Conservation (phyloP, 2,329 filamentous ascomycete species). For the Colletotrichum sp. region DNA sequence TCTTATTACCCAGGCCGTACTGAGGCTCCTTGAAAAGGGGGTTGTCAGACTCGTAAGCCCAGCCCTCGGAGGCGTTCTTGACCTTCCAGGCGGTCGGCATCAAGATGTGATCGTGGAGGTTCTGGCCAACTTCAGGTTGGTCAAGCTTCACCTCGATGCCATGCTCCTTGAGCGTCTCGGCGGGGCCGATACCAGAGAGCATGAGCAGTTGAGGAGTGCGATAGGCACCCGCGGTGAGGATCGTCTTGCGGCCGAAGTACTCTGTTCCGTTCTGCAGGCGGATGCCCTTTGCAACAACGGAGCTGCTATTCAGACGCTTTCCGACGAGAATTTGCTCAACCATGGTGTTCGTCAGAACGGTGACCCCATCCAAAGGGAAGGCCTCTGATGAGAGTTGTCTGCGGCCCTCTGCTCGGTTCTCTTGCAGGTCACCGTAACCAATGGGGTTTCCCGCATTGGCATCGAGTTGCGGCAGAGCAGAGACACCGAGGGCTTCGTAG, state of each 20-base stretch:
- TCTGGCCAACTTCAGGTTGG: constrained; percentile 53
- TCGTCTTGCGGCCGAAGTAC: constrained; percentile 33
- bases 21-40: constrained; percentile 37
- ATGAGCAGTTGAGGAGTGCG: constrained; percentile 56
- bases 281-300: constrained; percentile 25
- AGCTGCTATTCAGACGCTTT: background rate
- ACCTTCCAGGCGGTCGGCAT: constrained; percentile 33
- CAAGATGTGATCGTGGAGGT: constrained; percentile 56
- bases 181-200: constrained; percentile 55
- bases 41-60: constrained; percentile 30
- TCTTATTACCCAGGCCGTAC: constrained; percentile 37
- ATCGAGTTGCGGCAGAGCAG: constrained; percentile 26
- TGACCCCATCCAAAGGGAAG: constrained; percentile 28
- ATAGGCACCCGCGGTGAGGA: constrained; percentile 52
- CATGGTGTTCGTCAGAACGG: constrained; percentile 25
- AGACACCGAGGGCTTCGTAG: constrained; percentile 44
- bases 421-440: constrained; percentile 34
- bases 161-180: constrained; percentile 41
- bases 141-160: constrained; percentile 45
- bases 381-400: constrained; percentile 25
- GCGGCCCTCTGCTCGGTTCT: constrained; percentile 27
- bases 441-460: constrained; percentile 34
- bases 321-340: constrained; percentile 24
- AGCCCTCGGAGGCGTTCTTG: constrained; percentile 34
- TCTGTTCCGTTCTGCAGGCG: constrained; percentile 32